phyloP scores from a whole-genome alignment of 2,329 filamentous ascomycete genomes.

The Colletotrichum kahawae region DNA sequence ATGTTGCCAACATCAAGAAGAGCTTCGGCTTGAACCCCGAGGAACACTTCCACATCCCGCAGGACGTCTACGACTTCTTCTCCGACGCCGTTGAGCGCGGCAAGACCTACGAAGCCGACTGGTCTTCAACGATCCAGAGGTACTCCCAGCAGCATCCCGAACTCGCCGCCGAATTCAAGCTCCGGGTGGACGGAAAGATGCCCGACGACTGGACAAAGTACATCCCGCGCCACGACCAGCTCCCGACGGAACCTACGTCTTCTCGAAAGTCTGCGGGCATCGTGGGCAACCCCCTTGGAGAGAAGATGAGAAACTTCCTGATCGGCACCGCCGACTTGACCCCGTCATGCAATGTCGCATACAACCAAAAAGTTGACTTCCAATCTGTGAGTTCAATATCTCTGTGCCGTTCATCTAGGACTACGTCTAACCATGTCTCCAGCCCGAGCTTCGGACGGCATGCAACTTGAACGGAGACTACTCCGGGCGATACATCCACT shows the following conservation, averaged over 20 bases:
- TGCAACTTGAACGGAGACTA: constrained; percentile 61
- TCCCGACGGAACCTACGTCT: constrained; percentile 51
- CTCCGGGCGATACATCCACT: constrained; percentile 62
- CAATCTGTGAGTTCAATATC: constrained; percentile 31
- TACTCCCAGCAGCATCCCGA: constrained; percentile 53
- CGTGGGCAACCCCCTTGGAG: constrained; percentile 56
- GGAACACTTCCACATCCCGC: constrained; percentile 39
- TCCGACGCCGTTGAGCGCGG: constrained; percentile 47
- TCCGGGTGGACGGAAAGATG: constrained; percentile 52
- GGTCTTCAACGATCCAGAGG: constrained; percentile 44
- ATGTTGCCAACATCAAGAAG: constrained; percentile 48
- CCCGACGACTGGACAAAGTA: constrained; percentile 52
- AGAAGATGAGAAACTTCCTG: constrained; percentile 51
- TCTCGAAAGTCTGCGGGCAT: constrained; percentile 54
- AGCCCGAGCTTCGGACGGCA: constrained; percentile 40
- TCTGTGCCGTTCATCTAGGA: accelerated
- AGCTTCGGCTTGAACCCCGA: constrained; percentile 37
- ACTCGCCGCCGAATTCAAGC: constrained; percentile 51
- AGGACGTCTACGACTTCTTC: constrained; percentile 58
- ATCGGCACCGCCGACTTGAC: constrained; percentile 60
- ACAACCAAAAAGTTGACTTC: constrained; percentile 56
- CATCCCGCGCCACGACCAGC: constrained; percentile 47
- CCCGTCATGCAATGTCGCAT: constrained; percentile 60
- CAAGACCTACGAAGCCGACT: constrained; percentile 48
- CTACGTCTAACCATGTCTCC: accelerated